Base-by-base conservation (phyloP, 768 basidiomycete species). In the Lactifluus hygrophoroides region DNA sequence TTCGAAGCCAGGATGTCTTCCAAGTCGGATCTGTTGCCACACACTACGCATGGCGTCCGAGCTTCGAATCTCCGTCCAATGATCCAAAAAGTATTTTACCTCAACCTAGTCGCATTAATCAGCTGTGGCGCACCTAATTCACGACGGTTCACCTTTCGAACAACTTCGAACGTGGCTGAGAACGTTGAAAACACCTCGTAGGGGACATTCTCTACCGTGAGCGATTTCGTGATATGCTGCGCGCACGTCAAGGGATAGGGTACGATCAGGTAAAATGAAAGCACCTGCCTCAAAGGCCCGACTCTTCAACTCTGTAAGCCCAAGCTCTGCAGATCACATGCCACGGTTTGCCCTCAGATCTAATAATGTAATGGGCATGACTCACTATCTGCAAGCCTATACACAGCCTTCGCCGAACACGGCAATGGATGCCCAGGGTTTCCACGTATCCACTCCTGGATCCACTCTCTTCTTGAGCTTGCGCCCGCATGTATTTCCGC, bases 111-210 rank as follows among this genome's bases (percentile, higher is more conserved):
- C 13, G 43, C n/a, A 19, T 10, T 28, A 6, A 16, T 62, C 38
- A 65, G 34, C 21, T 23, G 23, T n/a, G 23, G 16, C 11, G 23
- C 30, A 19, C 19, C 16, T 27, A 32, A 27, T 21, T 56, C 34
- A 51, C 9, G n/a, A 60, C 13, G 51, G 16, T 67, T 48, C 48
- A 82, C 86, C 78, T 86, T 88, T 51, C 90, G 77, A 27, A 94
- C 83, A 44, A 88, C 85, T 52, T 86, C 84, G 64, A 90, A 93
- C 0, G 84, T 82, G 5, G 86, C 86, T 5, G 88, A 84, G 72
- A 94, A 93, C 0, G 85, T 82, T 11, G 87, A 89, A 67, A 94
- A 94, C 37, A 88, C 84, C 68, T 94, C 91, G 64, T 86, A 84
- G 2, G 88, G 85, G 51, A 93, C 86, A 69, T 92, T 94, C 14